Percentiles rank a stretch among this genome's conserved stretches.
These are phyloP conservation scores for Rhizophlyctis rosea DNA, from an alignment of 192 early-diverging fungal genomes.

Conservation along the genomic window DNA sequence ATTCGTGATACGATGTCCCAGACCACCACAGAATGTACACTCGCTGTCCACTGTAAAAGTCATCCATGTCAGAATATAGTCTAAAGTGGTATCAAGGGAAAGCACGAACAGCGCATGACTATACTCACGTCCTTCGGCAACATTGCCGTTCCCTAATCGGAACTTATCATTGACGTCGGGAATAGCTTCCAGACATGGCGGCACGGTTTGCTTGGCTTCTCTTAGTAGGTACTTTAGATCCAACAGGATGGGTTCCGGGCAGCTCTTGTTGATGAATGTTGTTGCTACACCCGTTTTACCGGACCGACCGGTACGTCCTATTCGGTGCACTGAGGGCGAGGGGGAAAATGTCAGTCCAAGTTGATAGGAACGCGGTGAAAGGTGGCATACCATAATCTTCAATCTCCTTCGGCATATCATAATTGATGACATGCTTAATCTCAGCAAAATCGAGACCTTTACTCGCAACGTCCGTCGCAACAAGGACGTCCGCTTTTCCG, in stretches of 20 bases:
- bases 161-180: conserved; percentile 89
- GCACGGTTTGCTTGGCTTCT: conserved; percentile 92
- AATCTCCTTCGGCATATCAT: conserved; percentile 99
- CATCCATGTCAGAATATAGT: conserved; percentile 2
- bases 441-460: conserved; percentile 95
- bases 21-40: conserved; percentile 92
- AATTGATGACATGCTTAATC: conserved; percentile 98
- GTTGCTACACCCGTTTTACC: conserved; percentile 96
- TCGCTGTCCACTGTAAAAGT: conserved; percentile 50
- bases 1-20: conserved; percentile 86
- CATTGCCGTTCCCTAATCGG: conserved; percentile 41
- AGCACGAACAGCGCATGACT: conserved; percentile 2
- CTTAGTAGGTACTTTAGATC: conserved; percentile 90
- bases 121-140: conserved; percentile 42
- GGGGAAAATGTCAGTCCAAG: neutral
- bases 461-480: conserved; percentile 94
- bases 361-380: too few species aligned
- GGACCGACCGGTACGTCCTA: conserved; percentile 94
- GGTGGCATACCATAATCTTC: conserved; percentile 84
- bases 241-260: conserved; percentile 88
- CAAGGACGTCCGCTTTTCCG: conserved; percentile 90
- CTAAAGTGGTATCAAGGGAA: conserved; percentile 7
- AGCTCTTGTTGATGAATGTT: conserved; percentile 90
- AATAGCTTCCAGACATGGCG: conserved; percentile 77
- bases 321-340: conserved; percentile 72